These are phyloP conservation scores for Auricularia heimuer DNA, from an alignment of 768 basidiomycete species.

Conservation along the genomic window DNA sequence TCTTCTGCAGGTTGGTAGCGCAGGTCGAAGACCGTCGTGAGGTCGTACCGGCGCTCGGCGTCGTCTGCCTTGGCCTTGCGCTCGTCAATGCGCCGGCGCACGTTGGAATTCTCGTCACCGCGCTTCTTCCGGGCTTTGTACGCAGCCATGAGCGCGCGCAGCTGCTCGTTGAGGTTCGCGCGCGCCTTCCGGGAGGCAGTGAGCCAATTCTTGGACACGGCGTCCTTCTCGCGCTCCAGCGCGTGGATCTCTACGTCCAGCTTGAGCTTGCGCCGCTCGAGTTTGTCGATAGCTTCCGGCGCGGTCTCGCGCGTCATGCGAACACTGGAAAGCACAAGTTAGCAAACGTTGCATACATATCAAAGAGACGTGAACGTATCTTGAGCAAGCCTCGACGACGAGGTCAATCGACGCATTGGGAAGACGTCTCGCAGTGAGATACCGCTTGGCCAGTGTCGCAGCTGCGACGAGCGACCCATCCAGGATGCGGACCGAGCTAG, in stretches of 20 bases:
- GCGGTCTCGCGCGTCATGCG: conserved; percentile 91
- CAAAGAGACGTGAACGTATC: conserved; percentile 28
- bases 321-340: conserved; percentile 35
- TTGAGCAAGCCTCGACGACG: conserved; percentile 85
- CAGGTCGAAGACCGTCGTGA: conserved; percentile 78
- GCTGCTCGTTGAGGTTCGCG: conserved; percentile 73
- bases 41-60: conserved; percentile 76
- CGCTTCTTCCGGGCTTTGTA: conserved; percentile 81
- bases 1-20: conserved; percentile 73
- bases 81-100: conserved; percentile 79
- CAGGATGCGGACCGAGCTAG: conserved; percentile 59
- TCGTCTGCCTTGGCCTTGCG: conserved; percentile 87
- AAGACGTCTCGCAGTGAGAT: conserved; percentile 69
- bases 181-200: conserved; percentile 66
- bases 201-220: conserved; percentile 77
- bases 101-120: conserved; percentile 67
- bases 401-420: conserved; percentile 90
- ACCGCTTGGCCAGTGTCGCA: conserved; percentile 86
- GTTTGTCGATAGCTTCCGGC: conserved; percentile 85
- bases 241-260: conserved; percentile 96
- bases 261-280: conserved; percentile 84
- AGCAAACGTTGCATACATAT: neutral
- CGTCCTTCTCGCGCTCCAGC: conserved; percentile 83
- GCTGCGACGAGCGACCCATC: conserved; percentile 85
- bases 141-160: conserved; percentile 70